These are phyloP conservation scores for Colletotrichum truncatum DNA, from an alignment of 2,329 filamentous ascomycete species.

Conservation along the genomic window DNA sequence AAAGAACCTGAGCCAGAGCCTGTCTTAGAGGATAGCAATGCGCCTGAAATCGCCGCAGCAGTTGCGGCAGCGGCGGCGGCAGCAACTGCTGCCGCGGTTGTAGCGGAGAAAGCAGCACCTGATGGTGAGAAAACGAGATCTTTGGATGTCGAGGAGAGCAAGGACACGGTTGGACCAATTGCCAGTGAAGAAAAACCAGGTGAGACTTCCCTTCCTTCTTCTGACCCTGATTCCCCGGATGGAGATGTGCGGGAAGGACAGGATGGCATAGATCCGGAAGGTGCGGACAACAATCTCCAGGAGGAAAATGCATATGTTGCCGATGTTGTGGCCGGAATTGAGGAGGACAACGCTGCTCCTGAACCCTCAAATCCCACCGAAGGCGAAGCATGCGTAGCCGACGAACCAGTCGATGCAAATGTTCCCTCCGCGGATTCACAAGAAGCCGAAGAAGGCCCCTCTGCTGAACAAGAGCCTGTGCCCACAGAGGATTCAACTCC, in stretches of 20 bases:
- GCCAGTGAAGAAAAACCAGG: slow-evolving; percentile 34
- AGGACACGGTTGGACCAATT: slow-evolving; percentile 32
- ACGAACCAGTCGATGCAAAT: slow-evolving; percentile 1
- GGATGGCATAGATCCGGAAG: slow-evolving; percentile 8
- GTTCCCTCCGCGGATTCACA: background rate
- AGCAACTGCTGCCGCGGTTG: background rate
- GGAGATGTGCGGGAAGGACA: slow-evolving; percentile 30
- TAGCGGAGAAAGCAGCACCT: background rate
- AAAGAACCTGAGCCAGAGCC: slow-evolving; percentile 1
- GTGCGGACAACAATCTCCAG: background rate
- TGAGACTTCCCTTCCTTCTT: slow-evolving; percentile 40
- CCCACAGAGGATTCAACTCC: background rate
- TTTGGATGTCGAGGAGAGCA: slow-evolving; percentile 30
- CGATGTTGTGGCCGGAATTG: slow-evolving; percentile 20
- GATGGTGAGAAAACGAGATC: slow-evolving; percentile 17
- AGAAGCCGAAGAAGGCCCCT: background rate
- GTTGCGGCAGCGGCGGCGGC: background rate
- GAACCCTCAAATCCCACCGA: background rate
- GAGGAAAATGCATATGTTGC: slow-evolving; percentile 27
- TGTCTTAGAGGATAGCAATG: background rate
- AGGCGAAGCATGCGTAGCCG: background rate
- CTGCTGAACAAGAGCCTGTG: background rate
- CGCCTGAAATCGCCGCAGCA: background rate
- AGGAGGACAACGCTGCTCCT: slow-evolving; percentile 9
- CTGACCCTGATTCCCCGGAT: slow-evolving; percentile 37